Percentiles rank a stretch among this genome's conserved stretches.
These are phyloP conservation scores for Spirogloea muscicola DNA, from an alignment of 139 green algal species.

Conservation along the genomic window DNA sequence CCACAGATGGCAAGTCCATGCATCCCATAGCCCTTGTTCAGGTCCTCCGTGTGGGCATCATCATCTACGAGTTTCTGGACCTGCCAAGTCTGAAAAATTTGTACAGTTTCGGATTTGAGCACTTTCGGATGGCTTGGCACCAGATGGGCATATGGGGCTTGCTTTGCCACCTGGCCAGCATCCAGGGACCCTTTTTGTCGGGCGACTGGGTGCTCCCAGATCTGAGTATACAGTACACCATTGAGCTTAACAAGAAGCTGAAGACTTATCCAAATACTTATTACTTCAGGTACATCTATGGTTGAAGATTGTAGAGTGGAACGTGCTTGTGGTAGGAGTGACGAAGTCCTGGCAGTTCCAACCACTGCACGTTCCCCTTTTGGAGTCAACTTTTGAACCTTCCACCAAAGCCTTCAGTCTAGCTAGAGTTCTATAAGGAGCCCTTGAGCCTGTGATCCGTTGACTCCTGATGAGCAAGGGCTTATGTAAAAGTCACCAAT, in stretches of 20 bases:
- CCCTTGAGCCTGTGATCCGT: no score
- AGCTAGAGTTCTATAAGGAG: no score
- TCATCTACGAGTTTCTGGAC: conserved; percentile 31
- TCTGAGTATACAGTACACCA: conserved; percentile 23
- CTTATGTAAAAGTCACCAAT: no score
- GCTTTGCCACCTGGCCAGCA: neutral
- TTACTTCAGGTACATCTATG: conserved; percentile 44
- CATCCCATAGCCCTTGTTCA: conserved; percentile 10
- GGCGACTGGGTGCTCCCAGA: conserved; percentile 40
- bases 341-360: no score
- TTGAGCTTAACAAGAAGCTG: conserved; percentile 20
- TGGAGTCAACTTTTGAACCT: no score
- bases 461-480: no score
- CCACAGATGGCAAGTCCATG: conserved; percentile 6
- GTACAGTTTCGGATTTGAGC: conserved; percentile 36
- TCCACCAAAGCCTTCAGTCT: no score
- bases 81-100: conserved; percentile 18
- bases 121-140: conserved; percentile 27
- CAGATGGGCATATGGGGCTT: conserved; percentile 17
- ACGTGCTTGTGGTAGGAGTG: no score
- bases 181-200: conserved; percentile 10
- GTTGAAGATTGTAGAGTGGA: no score
- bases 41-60: conserved; percentile 18
- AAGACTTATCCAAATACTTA: conserved; percentile 30
- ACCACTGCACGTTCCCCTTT: no score